Conservation (phyloP, 2,329 filamentous ascomycete genomes). For the Aspergillus terreus region DNA sequence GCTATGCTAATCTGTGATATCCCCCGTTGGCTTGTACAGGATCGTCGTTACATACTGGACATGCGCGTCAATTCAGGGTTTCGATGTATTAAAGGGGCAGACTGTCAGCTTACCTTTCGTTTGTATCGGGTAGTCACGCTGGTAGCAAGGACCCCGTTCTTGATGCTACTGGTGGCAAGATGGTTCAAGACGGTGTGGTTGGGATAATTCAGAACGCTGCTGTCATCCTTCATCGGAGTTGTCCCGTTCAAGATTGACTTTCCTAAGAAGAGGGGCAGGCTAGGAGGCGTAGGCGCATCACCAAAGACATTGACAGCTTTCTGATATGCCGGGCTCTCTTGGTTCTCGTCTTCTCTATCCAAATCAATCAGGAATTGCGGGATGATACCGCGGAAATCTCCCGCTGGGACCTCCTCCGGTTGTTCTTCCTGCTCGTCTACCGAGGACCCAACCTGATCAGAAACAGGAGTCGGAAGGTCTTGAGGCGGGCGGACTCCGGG, state of each 20-base stretch:
- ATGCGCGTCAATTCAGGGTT: conserved; percentile 15
- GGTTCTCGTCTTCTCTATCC: conserved; percentile 76
- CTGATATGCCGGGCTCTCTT: conserved; percentile 71
- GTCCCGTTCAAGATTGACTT: conserved; percentile 93
- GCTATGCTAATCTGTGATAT: conserved; percentile 29
- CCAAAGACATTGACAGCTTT: conserved; percentile 71
- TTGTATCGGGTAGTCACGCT: conserved; percentile 97
- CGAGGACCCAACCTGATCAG: conserved; percentile 29
- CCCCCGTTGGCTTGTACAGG: conserved; percentile 82
- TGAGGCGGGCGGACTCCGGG: conserved; percentile 44
- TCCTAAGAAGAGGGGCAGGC: conserved; percentile 82
- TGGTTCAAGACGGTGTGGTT: conserved; percentile 98
- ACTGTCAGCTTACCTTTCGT: conserved; percentile 58
- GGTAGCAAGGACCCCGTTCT: conserved; percentile 90
- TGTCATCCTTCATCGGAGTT: conserved; percentile 94
- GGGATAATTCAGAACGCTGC: conserved; percentile 92
- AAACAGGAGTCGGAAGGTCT: conserved; percentile 34
- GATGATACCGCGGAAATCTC: conserved; percentile 67
- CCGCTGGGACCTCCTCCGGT: conserved; percentile 54
- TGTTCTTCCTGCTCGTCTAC: conserved; percentile 42
- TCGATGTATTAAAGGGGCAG: not conserved
- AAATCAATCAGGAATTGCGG: conserved; percentile 81
- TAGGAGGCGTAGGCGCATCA: conserved; percentile 78
- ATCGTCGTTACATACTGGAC: conserved; percentile 91
- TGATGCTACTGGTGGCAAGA: conserved; percentile 95